phyloP scores from a whole-genome alignment of 164 flowering plant species.

The Tetrastigma voinierianum region DNA sequence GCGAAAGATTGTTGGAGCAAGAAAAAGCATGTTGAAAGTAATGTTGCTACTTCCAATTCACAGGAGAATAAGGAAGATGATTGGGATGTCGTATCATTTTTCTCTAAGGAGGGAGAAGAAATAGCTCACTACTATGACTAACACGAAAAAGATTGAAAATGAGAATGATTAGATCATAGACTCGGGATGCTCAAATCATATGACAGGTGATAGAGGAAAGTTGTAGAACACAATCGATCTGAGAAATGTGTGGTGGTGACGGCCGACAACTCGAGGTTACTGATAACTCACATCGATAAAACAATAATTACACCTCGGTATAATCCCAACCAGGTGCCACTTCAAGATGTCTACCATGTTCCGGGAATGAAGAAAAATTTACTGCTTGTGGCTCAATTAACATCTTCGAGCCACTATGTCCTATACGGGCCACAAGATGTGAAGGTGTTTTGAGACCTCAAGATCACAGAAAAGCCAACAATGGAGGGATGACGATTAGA shows the following conservation, averaged over 20 bases:
- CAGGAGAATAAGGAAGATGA: too few relatives aligned
- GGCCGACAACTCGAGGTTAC: constrained; percentile 13
- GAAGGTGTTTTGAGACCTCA: too few relatives aligned
- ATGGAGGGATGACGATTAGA: too few relatives aligned
- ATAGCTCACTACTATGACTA: background rate
- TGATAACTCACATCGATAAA: constrained; percentile 7
- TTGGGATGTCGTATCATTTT: too few relatives aligned
- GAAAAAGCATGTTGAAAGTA: too few relatives aligned
- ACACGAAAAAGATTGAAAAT: constrained; percentile 14
- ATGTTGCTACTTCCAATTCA: too few relatives aligned
- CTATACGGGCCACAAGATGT: constrained; percentile 24
- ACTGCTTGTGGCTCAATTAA: constrained; percentile 18
- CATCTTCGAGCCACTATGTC: constrained; percentile 11
- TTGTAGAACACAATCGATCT: background rate
- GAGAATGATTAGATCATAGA: too few relatives aligned
- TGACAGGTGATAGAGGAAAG: constrained; percentile 17
- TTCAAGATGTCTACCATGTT: constrained; percentile 17
- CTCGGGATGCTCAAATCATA: constrained; percentile 17
- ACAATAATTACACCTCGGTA: background rate
- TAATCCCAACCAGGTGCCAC: background rate
- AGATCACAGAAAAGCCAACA: too few relatives aligned
- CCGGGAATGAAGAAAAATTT: constrained; percentile 18
- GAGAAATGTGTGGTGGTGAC: too few relatives aligned
- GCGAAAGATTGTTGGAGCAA: too few relatives aligned
- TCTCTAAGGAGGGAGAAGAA: constrained; percentile 5